Evolutionary conservation across 805 yeast genomes (phyloP), one percentile per base, ranked within the genome.

Genomic region (Starmerella bacillaris): DNA sequence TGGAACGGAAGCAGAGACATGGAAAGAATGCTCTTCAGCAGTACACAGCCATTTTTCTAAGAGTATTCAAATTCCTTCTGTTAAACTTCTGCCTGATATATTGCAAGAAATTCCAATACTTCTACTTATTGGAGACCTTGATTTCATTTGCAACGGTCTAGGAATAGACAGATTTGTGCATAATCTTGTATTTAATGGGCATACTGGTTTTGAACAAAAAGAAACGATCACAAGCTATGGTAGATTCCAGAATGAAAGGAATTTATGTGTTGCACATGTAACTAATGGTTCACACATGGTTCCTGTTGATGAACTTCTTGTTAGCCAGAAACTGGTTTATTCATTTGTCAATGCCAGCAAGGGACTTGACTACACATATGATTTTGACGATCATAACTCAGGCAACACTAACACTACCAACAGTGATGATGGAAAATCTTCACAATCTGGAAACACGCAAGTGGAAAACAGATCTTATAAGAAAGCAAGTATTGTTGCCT

Each of bases 201-300:
- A 37, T 4, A 39, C 20, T 27, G 55, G 49, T 5, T 48, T 46
- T 16, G 36, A 37, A 6, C 51, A 35, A 18, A 50, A 41, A 5
- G 31, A 11, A 5, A 30, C 19, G n/a, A 14, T 21, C 3, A 6
- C 18, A 4, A 17, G 21, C 3, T 42, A 30, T 17, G 44, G 44
- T 6, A 14, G 37, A 15, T 29, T 20, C 15, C 35, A 24, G 21
- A 22, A 40, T 46, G 84, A 73, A 32, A 64, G 79, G 42, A 79
- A 80, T 49, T 60, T 86, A 48, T 76, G 94, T 0, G 77, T 76
- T 51, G 71, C 78, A 21, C 70, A 71, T 38, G 70, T 86, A 2
- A 68, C 57, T 51, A 70, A 79, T 46, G 71, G 93, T 0, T 76
- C 93, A 3, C 96, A 89, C 51, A 86, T 89, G 96, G 89, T 83